Percentiles rank a stretch among this genome's conserved stretches.
Conservation (phyloP, 768 basidiomycete species). For the Boletus sp. region DNA sequence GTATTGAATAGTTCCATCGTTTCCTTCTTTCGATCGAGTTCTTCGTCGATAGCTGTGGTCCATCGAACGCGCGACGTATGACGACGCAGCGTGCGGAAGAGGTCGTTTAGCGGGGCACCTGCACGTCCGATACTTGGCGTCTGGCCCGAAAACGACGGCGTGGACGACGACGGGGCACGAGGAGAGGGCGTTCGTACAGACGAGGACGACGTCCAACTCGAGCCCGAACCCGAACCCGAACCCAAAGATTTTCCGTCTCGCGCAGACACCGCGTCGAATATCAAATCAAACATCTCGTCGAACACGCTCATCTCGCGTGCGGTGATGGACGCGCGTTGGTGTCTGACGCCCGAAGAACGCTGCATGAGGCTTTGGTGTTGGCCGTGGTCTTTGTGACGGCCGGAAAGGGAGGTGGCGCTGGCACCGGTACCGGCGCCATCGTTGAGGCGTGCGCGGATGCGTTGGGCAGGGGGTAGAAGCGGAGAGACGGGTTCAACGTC, state of each 20-base stretch:
- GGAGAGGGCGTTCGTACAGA: not conserved
- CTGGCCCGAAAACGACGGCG: conserved; percentile 1
- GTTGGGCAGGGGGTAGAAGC: conserved; percentile 18
- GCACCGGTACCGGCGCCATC: not conserved
- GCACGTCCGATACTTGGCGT: conserved; percentile 18
- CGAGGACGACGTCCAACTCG: not conserved
- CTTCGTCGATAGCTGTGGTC: conserved; percentile 50
- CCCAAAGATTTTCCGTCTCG: conserved; percentile 19
- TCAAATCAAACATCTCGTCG: conserved; percentile 71
- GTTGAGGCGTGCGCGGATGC: conserved; percentile 10
- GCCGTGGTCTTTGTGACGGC: not conserved
- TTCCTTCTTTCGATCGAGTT: conserved; percentile 68
- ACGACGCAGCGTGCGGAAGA: conserved; percentile 56
- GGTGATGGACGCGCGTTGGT: conserved; percentile 60
- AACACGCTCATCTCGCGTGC: conserved; percentile 64
- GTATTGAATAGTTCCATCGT: conserved; percentile 67
- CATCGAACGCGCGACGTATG: conserved; percentile 50
- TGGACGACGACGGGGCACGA: not conserved
- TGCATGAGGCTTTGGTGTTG: not conserved
- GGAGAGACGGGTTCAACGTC: conserved; percentile 38
- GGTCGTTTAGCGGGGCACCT: conserved; percentile 37
- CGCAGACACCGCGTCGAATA: conserved; percentile 55
- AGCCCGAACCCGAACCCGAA: not conserved
- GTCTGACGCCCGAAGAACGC: conserved; percentile 11
- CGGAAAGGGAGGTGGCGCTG: not conserved